Percentiles rank a stretch among this genome's conserved stretches.
phyloP scores from a whole-genome alignment of 306 rosid species.

The Luffa acutangula region DNA sequence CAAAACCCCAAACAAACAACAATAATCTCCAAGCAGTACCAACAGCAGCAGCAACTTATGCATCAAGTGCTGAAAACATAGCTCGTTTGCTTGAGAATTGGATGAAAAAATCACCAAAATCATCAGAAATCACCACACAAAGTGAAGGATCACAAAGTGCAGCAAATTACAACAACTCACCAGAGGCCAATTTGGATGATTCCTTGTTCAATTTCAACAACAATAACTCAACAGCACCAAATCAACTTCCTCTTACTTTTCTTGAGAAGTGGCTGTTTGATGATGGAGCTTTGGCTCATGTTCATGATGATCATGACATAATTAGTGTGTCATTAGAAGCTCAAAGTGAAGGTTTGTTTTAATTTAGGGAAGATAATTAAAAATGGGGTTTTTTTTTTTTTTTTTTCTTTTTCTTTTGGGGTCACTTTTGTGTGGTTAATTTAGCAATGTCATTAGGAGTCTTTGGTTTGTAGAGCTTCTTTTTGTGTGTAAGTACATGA shows the following conservation, averaged over 20 bases:
- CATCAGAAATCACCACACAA: constrained; percentile 14
- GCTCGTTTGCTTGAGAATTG: constrained; percentile 60
- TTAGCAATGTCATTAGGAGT: background rate
- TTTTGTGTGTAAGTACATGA: background rate
- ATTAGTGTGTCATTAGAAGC: constrained; percentile 43
- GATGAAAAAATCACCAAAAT: constrained; percentile 50
- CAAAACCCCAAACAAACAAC: constrained; percentile 17
- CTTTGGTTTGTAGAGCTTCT: background rate
- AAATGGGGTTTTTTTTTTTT: too few relatives aligned
- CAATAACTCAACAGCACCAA: background rate
- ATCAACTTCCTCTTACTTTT: constrained; percentile 48
- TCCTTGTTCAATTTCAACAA: constrained; percentile 35
- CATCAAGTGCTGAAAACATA: constrained; percentile 70
- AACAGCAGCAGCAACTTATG: constrained; percentile 25
- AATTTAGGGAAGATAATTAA: background rate
- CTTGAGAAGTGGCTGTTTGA: constrained; percentile 85
- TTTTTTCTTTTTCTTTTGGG: background rate
- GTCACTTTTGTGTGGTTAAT: background rate
- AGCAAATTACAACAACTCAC: constrained; percentile 14
- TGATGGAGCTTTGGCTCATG: constrained; percentile 40
- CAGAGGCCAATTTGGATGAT: constrained; percentile 25
- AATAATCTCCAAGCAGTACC: background rate
- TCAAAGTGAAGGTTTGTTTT: constrained; percentile 28
- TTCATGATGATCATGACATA: constrained; percentile 31
- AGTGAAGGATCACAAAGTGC: constrained; percentile 48